A percentile compares a stretch with the other conserved stretches of the same genome.
phyloP scores from a whole-genome alignment of 2,329 filamentous ascomycete species.

The Hymenoscyphus fraxineus region DNA sequence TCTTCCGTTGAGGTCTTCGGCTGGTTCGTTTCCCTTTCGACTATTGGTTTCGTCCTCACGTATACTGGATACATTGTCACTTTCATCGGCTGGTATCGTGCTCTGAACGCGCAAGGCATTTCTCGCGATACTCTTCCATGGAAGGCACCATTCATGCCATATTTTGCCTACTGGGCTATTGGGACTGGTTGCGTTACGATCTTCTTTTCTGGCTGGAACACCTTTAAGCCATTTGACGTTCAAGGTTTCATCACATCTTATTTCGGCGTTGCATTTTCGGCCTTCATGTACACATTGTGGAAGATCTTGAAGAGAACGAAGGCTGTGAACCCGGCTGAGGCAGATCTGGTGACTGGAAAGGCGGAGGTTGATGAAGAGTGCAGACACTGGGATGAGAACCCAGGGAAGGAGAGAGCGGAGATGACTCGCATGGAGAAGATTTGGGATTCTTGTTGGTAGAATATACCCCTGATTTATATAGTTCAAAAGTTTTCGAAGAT shows the following conservation, averaged over 20 bases:
- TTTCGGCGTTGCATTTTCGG: conserved; percentile 53
- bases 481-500: not conserved
- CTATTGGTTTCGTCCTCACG: conserved; percentile 51
- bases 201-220: conserved; percentile 46
- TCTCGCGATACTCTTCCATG: conserved; percentile 61
- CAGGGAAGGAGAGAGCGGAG: not conserved
- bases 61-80: conserved; percentile 65
- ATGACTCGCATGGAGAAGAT: conserved; percentile 1
- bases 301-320: conserved; percentile 65
- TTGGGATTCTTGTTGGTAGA: conserved; percentile 4
- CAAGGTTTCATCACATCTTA: conserved; percentile 68
- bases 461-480: not conserved
- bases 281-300: conserved; percentile 62
- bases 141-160: conserved; percentile 52
- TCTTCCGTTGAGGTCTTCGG: conserved; percentile 39
- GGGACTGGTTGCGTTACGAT: conserved; percentile 63
- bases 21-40: conserved; percentile 48
- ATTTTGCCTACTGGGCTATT: conserved; percentile 57
- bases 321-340: conserved; percentile 43
- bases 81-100: conserved; percentile 68
- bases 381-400: conserved; percentile 1
- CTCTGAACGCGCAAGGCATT: conserved; percentile 63
- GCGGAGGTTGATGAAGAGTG: conserved; percentile 1
- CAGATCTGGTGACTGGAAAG: conserved; percentile 43
- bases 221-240: conserved; percentile 49